These are phyloP conservation scores for Lachancea cidri DNA, from an alignment of 805 yeast species.

Conservation along the genomic window DNA sequence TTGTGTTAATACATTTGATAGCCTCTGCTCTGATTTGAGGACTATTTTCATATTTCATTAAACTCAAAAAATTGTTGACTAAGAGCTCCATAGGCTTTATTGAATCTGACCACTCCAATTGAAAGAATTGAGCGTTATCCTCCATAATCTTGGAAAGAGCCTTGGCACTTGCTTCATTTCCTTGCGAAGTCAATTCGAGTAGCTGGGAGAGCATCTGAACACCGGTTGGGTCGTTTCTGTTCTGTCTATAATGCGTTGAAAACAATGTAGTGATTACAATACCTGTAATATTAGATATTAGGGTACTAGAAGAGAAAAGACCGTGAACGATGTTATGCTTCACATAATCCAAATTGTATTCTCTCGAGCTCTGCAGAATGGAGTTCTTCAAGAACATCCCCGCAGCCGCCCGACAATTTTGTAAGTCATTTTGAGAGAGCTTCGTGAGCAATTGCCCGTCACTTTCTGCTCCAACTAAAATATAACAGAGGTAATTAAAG, in stretches of 20 bases:
- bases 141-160: slow-evolving; percentile 88
- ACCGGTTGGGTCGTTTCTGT: slow-evolving; percentile 46
- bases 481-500: slow-evolving; percentile 69
- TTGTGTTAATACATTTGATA: slow-evolving; percentile 69
- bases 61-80: slow-evolving; percentile 57
- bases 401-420: slow-evolving; percentile 65
- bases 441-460: slow-evolving; percentile 36
- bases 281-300: slow-evolving; percentile 85
- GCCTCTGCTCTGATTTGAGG: slow-evolving; percentile 55
- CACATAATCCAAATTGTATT: slow-evolving; percentile 39
- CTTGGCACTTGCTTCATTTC: slow-evolving; percentile 45
- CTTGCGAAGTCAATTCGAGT: slow-evolving; percentile 50
- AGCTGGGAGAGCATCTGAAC: slow-evolving; percentile 61
- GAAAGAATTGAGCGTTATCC: slow-evolving; percentile 66
- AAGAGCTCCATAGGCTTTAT: slow-evolving; percentile 59
- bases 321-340: slow-evolving; percentile 41
- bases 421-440: slow-evolving; percentile 20
- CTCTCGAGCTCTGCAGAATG: slow-evolving; percentile 37
- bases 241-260: slow-evolving; percentile 39
- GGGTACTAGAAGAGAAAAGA: slow-evolving; percentile 24
- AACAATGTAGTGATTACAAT: slow-evolving; percentile 82
- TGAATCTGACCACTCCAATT: slow-evolving; percentile 49
- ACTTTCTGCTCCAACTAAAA: slow-evolving; percentile 53
- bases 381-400: slow-evolving; percentile 81
- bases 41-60: slow-evolving; percentile 37